Evolutionary conservation across 352 stramenopile species (phyloP).

Genomic region (Phytopythium cucurbitacearum): DNA sequence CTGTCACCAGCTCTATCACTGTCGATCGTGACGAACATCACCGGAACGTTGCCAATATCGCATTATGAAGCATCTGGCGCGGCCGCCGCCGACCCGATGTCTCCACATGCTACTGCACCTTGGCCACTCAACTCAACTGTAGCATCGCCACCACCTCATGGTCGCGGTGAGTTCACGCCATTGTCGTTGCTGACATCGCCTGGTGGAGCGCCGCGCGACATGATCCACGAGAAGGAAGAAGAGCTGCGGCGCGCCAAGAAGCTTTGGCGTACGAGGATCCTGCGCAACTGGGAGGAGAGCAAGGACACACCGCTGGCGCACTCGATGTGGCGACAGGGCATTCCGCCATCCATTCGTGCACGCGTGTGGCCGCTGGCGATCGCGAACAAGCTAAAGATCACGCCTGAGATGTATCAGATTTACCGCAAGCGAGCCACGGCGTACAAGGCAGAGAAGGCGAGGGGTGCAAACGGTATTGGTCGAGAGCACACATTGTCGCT

Average conservation of each 20-base stretch:
- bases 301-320: constrained; percentile 71
- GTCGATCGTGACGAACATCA: constrained; percentile 1
- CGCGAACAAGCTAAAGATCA: constrained; percentile 84
- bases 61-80: too few relatives aligned
- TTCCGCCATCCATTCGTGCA: constrained; percentile 76
- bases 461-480: constrained; percentile 35
- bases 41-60: too few relatives aligned
- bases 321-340: constrained; percentile 76
- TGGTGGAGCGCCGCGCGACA: constrained; percentile 13
- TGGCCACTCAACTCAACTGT: too few relatives aligned
- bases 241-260: constrained; percentile 80
- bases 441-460: constrained; percentile 50
- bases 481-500: constrained; percentile 76
- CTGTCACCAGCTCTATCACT: background rate
- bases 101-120: too few relatives aligned
- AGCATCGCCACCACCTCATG: too few relatives aligned
- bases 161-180: background rate
- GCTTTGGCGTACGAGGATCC: constrained; percentile 72
- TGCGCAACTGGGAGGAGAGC: constrained; percentile 74
- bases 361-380: constrained; percentile 83
- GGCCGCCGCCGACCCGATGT: too few relatives aligned
- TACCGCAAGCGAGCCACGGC: constrained; percentile 57
- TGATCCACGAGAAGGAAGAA: constrained; percentile 77
- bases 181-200: background rate
- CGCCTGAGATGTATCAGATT: constrained; percentile 83